Percentiles rank a stretch among this genome's conserved stretches.
These are phyloP conservation scores for Kernera saxatilis DNA, from an alignment of 345 rosid species.

Conservation along the genomic window DNA sequence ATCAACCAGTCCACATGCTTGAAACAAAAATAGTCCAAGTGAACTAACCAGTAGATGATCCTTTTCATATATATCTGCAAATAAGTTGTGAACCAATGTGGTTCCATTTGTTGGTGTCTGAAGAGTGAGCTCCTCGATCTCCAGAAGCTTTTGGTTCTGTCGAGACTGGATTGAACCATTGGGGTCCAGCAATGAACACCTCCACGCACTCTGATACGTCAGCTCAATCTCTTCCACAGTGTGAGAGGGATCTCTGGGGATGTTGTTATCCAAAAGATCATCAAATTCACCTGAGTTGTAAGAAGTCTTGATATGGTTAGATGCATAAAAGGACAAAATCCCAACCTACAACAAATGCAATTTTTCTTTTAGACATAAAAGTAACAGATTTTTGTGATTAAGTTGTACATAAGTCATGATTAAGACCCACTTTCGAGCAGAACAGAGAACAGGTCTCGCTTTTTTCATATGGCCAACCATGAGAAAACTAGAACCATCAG, in stretches of 20 bases:
- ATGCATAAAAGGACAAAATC: slow-evolving; percentile 16
- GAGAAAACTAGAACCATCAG: neutral
- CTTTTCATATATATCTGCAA: slow-evolving; percentile 45
- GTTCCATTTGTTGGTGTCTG: slow-evolving; percentile 73
- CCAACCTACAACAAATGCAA: slow-evolving; percentile 6
- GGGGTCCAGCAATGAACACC: slow-evolving; percentile 33
- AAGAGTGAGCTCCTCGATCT: slow-evolving; percentile 62
- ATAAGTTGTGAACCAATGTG: slow-evolving; percentile 62
- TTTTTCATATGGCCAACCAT: neutral
- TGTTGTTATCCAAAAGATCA: slow-evolving; percentile 59
- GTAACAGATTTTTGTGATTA: neutral
- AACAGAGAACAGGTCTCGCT: neutral
- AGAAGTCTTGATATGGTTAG: slow-evolving; percentile 23
- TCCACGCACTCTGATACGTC: slow-evolving; percentile 32
- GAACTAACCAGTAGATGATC: slow-evolving; percentile 77
- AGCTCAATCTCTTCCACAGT: slow-evolving; percentile 52
- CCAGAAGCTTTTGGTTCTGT: slow-evolving; percentile 41
- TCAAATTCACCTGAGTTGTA: slow-evolving; percentile 83
- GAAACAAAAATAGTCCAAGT: slow-evolving; percentile 19
- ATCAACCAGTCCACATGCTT: slow-evolving; percentile 2
- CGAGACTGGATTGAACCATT: slow-evolving; percentile 47
- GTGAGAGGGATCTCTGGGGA: slow-evolving; percentile 37
- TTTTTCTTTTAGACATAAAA: neutral
- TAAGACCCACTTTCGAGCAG: neutral
- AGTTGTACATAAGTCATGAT: neutral